Evolutionary conservation across 1,284 basidiomycete species (phyloP), one percentile per base, ranked within the genome.

Genomic region (Ceratobasidium sp.): DNA sequence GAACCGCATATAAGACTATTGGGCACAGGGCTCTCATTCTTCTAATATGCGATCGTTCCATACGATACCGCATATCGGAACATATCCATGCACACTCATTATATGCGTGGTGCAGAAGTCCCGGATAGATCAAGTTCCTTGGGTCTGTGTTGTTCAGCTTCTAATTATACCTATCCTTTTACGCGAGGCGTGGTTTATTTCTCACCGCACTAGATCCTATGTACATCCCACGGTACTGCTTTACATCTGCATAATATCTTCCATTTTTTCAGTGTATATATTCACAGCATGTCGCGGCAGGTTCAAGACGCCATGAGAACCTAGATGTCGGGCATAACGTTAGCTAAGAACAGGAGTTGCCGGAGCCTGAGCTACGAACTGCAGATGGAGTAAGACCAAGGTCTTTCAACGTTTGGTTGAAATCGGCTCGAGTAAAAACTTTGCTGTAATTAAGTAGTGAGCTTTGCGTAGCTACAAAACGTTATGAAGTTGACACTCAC

Each of bases 331-430:
- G n/a, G 14, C 6, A 9, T 14, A 0, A 2, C 6, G 27, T 56
- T 22, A 53, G 41, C 27, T 31, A 54, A 6, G 9, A 37, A 13
- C 14, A 24, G 37, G 22, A 27, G 1, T 34, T 11, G 22, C 8
- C 19, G 24, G 31, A 16, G 29, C 19, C 24, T 41, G 56, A 58
- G 22, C 53, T 31, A 81, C 86, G 71, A 80, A 93, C 92, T 74
- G 92, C 92, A 49, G 92, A 93, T 4, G 92, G 92, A 13, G 91
- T 92, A 75, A 94, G 82, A 6, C 90, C 92, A 19, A 94, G 84
- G 54, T 92, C 90, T 74, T 86, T 86, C 76, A 94, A 80, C 31
- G 89, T 88, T 80, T 88, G 89, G 31, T 86, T 86, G 77, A 92
- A 89, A 79, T 94, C 92, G 4, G 84, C 80, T 0, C 80, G 83